Base-by-base conservation (phyloP, 331 rosid genomes). In the Quercus lobata region DNA sequence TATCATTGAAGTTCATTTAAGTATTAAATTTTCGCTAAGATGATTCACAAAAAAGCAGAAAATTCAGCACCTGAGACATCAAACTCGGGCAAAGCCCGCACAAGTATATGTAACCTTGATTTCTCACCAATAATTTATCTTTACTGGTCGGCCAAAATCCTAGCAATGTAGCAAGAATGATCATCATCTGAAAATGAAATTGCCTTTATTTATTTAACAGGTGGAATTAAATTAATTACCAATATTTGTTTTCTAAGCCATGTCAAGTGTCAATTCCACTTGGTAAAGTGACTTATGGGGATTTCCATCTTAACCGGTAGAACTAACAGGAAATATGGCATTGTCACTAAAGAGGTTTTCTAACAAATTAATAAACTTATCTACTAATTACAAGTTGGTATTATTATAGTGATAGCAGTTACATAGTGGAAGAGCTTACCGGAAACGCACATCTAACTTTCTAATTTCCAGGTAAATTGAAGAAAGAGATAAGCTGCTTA, bases 261-360 rank as follows among this genome's bases (percentile, higher is more conserved):
- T 49, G 18, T 49, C 54, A 49, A 49, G 54, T 49, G 54, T 49
- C 54, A 49, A 49, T 10, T 49, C 54, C 18, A 49, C 18, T 49
- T 49, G 54, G 54, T 49, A 12, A 49, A 49, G 46, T 41, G 46
- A 41, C 46, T 41, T 41, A 41, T 41, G 46, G 46, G 46, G 46
- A 0, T 37, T 41, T 41, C 46, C 46, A 41, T 41, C 46, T 41
- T 41, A 41, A 41, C 12, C 46, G 0, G 12, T 41, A 49, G 83
- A 72, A 75, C 71, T 75, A 82, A 68, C 21, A 25, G 18, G 18
- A 24, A 71, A 29, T 49, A 15, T 78, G 73, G 83, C 91, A 71
- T 52, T 82, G 76, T 87, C 87, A 71, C 60, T 35, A 30, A 74
- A 84, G 80, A 80, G 87, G 55, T 76, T 37, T 8, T 78, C 69